A percentile compares a stretch with the other conserved stretches of the same genome.
Conservation (phyloP, 225 moss, liverwort and hornwort genomes). For the Asterella californica region DNA sequence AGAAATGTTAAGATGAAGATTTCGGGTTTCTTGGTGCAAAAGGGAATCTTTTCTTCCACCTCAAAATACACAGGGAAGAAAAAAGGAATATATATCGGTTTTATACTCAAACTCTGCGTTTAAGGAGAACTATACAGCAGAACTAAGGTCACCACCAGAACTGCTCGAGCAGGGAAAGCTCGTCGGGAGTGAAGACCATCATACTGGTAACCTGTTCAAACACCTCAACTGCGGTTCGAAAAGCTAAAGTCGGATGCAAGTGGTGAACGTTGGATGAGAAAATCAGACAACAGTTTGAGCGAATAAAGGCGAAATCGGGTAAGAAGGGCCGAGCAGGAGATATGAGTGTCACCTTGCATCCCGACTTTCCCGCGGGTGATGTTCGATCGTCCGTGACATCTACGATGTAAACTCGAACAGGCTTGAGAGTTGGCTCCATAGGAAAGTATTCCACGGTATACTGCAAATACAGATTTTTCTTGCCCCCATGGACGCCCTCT, state of each 20-base stretch:
- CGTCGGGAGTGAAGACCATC: not conserved
- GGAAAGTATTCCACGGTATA: conserved; percentile 20
- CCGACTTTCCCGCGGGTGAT: not conserved
- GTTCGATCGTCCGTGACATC: conserved; percentile 27
- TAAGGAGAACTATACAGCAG: too few relatives aligned
- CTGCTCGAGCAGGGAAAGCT: not conserved
- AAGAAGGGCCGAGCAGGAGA: not conserved
- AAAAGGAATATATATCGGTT: too few relatives aligned
- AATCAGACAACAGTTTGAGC: not conserved
- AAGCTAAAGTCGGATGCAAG: too few relatives aligned
- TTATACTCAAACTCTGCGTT: too few relatives aligned
- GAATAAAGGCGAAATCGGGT: not conserved
- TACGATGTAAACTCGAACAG: conserved; percentile 17
- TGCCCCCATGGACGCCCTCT: conserved; percentile 9
- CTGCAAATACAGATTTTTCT: conserved; percentile 22
- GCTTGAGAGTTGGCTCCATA: conserved; percentile 3
- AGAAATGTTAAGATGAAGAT: too few relatives aligned
- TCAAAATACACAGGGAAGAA: too few relatives aligned
- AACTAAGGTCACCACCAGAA: too few relatives aligned
- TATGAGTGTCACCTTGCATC: conserved; percentile 8
- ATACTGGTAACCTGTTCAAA: too few relatives aligned
- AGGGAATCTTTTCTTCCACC: too few relatives aligned
- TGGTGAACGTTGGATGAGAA: too few relatives aligned
- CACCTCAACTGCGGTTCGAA: too few relatives aligned
- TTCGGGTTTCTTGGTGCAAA: too few relatives aligned